Evolutionary conservation across 768 basidiomycete species (phyloP).

Genomic region (Lactarius tabidus): DNA sequence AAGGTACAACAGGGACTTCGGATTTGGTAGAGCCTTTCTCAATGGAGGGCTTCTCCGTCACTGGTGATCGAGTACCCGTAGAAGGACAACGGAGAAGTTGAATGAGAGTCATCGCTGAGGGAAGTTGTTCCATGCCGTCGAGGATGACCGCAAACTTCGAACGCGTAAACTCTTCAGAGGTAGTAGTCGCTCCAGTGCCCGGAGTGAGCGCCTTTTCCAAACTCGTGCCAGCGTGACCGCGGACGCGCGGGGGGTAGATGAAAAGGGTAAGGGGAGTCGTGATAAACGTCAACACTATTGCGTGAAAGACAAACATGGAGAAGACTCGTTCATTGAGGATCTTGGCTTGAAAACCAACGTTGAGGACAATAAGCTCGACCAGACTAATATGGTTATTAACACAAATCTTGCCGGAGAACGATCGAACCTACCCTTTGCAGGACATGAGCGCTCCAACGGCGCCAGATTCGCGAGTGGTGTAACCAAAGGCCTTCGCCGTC

Average conservation of each 20-base stretch:
- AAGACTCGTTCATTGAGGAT: conserved; percentile 66
- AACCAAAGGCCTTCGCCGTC: conserved; percentile 58
- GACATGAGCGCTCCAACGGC: conserved; percentile 88
- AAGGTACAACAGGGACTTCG: background rate
- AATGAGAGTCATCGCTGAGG: conserved; percentile 76
- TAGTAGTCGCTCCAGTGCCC: conserved; percentile 4
- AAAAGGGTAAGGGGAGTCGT: conserved; percentile 78
- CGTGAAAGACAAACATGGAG: conserved; percentile 86
- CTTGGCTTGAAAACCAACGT: conserved; percentile 70
- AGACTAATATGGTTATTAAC: conserved; percentile 36
- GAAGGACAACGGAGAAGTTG: conserved; percentile 56
- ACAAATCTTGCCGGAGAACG: background rate
- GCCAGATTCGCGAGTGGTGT: conserved; percentile 69
- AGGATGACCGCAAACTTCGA: conserved; percentile 69
- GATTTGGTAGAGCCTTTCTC: background rate
- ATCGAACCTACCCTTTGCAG: conserved; percentile 68
- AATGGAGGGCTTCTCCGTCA: conserved; percentile 5
- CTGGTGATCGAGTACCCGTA: background rate
- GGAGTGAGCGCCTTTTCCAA: conserved; percentile 18
- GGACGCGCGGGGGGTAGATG: conserved; percentile 68
- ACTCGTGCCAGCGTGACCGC: conserved; percentile 35
- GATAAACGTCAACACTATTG: conserved; percentile 72
- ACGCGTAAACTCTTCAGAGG: conserved; percentile 40
- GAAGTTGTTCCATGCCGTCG: conserved; percentile 76
- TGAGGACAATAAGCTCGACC: conserved; percentile 89